Base-by-base conservation (phyloP, 805 yeast genomes). In the Kuraishia molischiana region DNA sequence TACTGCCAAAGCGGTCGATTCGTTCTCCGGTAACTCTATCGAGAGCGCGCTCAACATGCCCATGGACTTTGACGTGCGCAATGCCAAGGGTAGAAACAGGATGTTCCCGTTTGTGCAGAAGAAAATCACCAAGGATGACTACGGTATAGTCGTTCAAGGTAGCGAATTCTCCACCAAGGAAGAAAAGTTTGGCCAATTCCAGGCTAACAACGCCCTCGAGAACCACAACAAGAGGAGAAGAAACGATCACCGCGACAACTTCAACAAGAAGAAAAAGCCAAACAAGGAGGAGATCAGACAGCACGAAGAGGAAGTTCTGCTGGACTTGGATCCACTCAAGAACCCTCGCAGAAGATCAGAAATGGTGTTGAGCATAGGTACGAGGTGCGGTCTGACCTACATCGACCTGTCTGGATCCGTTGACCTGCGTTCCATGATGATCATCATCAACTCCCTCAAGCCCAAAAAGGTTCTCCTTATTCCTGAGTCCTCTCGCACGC, bases 371-470 rank as follows among this genome's bases (percentile, higher is more conserved):
- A 49, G 62, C n/a, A 54, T 80, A 10, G 61, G 61, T 4, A 62
- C 85, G 4, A 64, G 79, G 41, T 87, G 96, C 58, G 81, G 79
- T 1, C 57, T 89, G 5, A 72, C 84, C 2, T 86, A 65, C 52
- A 73, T 90, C 39, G 97, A 90, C 53, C 64, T 89, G 34, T 74
- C 87, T 13, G 95, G 96, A 17, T 59, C 82, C 15, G 90, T 85
- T 0, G 97, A 92, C 52, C 63, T 79, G 44, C 69, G 96, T 44
- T 90, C 98, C 0, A 60, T 85, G 40, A 69, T 78, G 34, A 75
- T 85, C 56, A 83, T 89, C 38, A 66, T 86, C 32, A 85, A 92
- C 18, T 69, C 81, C 2, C 60, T 92, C 38, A 83, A 84, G 49
- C 95, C 97, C 4, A 71, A 77, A 36, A 79, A 79, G 46, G 64